phyloP scores from a whole-genome alignment of 2,329 filamentous ascomycete species.

The Fusarium dlaminii region DNA sequence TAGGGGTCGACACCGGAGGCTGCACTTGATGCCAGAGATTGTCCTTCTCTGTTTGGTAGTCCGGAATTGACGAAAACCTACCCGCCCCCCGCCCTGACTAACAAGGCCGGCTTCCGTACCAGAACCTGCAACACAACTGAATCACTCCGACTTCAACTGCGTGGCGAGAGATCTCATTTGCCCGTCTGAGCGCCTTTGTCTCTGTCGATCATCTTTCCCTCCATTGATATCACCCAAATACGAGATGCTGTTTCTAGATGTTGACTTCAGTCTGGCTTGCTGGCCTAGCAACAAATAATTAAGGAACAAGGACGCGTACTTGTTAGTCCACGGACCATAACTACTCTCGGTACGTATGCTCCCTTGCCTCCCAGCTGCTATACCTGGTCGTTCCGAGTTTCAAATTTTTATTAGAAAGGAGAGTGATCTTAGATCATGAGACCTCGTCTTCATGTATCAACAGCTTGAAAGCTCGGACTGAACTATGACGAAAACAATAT shows the following conservation, averaged over 20 bases:
- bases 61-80: neutral
- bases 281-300: neutral
- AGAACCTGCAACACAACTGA: neutral
- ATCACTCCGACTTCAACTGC: neutral
- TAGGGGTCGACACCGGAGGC: conserved; percentile 37
- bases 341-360: neutral
- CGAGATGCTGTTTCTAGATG: conserved; percentile 23
- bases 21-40: conserved; percentile 21
- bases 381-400: conserved; percentile 24
- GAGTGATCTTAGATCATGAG: conserved; percentile 6
- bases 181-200: neutral
- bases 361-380: conserved; percentile 15
- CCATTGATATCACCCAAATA: conserved; percentile 1
- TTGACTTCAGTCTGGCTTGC: neutral
- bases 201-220: conserved; percentile 6
- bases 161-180: neutral
- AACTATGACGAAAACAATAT: neutral
- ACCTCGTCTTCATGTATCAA: conserved; percentile 5
- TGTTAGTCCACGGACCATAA: neutral
- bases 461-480: neutral
- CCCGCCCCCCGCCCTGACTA: neutral
- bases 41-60: neutral
- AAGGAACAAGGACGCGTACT: neutral
- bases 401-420: conserved; percentile 9
- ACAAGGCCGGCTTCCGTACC: conserved; percentile 1